Evolutionary conservation across 805 yeast species (phyloP).

Genomic region (Starmerella scarabaei): DNA sequence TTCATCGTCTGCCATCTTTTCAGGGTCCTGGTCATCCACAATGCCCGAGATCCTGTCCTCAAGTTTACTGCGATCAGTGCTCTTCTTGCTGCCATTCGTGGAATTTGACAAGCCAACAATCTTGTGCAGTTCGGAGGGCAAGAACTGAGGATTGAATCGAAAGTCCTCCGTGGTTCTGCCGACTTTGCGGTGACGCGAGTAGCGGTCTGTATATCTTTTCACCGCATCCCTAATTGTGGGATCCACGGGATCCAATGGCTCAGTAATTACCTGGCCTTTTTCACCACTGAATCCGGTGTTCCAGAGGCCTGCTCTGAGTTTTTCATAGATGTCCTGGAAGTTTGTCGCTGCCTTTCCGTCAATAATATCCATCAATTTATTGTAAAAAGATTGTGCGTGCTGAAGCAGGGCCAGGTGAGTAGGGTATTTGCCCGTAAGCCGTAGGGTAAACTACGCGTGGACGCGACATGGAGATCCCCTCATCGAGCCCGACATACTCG

Average conservation of each 20-base stretch:
- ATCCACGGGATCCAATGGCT: slow-evolving; percentile 10
- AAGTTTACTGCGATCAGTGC: not conserved
- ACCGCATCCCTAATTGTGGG: slow-evolving; percentile 44
- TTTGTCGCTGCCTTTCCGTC: slow-evolving; percentile 13
- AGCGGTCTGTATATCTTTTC: slow-evolving; percentile 69
- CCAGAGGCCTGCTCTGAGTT: slow-evolving; percentile 19
- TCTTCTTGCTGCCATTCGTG: not conserved
- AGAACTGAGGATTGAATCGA: slow-evolving; percentile 56
- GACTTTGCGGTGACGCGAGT: slow-evolving; percentile 53
- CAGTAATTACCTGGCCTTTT: slow-evolving; percentile 17
- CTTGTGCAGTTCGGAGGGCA: slow-evolving; percentile 64
- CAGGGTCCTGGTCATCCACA: slow-evolving; percentile 27
- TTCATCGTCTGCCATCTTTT: slow-evolving; percentile 30
- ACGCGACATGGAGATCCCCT: slow-evolving; percentile 20
- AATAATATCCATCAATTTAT: slow-evolving; percentile 4
- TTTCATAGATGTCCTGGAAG: slow-evolving; percentile 9
- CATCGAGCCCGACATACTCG: slow-evolving; percentile 23
- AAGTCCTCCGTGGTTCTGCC: slow-evolving; percentile 66
- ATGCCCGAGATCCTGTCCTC: not conserved
- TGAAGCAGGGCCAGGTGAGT: not conserved
- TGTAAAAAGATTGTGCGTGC: not conserved
- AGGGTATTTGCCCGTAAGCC: too few relatives aligned
- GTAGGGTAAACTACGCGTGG: too few relatives aligned
- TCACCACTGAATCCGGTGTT: slow-evolving; percentile 17
- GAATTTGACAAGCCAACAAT: slow-evolving; percentile 32